Conservation (phyloP, 805 yeast genomes). For the Lipomyces yamadae region DNA sequence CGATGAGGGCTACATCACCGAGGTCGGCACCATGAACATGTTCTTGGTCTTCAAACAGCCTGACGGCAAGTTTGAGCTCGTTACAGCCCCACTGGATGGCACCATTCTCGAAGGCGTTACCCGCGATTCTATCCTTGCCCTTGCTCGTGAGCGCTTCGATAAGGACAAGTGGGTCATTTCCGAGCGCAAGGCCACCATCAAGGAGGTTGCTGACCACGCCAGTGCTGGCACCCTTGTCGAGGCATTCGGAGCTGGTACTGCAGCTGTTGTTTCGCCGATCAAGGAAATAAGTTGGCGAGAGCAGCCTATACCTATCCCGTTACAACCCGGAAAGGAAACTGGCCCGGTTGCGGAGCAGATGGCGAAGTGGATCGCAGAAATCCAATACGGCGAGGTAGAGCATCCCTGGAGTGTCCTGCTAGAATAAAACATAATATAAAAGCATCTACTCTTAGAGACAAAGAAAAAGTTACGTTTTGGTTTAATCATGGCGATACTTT, state of each 20-base stretch:
- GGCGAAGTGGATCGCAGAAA: slow-evolving; percentile 82
- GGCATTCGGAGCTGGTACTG: slow-evolving; percentile 97
- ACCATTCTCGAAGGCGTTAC: slow-evolving; percentile 97
- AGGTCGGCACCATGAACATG: slow-evolving; percentile 97
- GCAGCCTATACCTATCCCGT: slow-evolving; percentile 73
- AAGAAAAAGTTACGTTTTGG: slow-evolving; percentile 52
- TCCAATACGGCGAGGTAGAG: slow-evolving; percentile 86
- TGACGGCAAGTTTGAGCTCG: slow-evolving; percentile 79
- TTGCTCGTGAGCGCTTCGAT: slow-evolving; percentile 77
- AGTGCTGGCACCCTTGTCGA: slow-evolving; percentile 83
- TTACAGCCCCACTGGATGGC: slow-evolving; percentile 96
- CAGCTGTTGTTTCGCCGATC: slow-evolving; percentile 95
- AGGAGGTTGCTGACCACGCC: slow-evolving; percentile 79
- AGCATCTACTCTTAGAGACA: too few species aligned
- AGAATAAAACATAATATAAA: slow-evolving; percentile 1
- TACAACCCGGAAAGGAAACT: slow-evolving; percentile 74
- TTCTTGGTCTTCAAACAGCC: slow-evolving; percentile 79
- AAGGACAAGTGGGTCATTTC: slow-evolving; percentile 77
- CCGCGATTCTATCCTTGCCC: slow-evolving; percentile 79
- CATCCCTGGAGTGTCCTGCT: slow-evolving; percentile 45
- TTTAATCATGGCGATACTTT: slow-evolving; percentile 60
- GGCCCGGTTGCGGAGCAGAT: slow-evolving; percentile 80
- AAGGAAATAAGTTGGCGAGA: slow-evolving; percentile 83
- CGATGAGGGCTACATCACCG: slow-evolving; percentile 83
- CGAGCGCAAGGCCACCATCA: slow-evolving; percentile 83